Evolutionary conservation across 257 asterid genomes (phyloP), one percentile per base, ranked within the genome.

Genomic region (Paulownia fortunei): DNA sequence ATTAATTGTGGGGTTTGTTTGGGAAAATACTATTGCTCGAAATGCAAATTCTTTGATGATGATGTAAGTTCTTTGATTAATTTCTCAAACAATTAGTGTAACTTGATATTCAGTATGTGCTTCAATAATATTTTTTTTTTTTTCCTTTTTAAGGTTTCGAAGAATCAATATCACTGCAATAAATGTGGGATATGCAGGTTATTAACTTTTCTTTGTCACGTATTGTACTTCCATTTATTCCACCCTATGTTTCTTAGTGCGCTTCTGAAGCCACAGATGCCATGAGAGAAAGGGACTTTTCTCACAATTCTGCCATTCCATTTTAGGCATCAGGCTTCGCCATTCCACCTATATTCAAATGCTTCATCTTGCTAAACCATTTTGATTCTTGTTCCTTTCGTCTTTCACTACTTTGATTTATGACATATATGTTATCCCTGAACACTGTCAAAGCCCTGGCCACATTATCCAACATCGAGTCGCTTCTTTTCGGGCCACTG

Each of bases 141-240:
- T n/a, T n/a, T n/a, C n/a, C n/a, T n/a, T n/a, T n/a, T n/a, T n/a
- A n/a, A n/a, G n/a, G n/a, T n/a, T n/a, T n/a, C n/a, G n/a, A n/a
- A n/a, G n/a, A n/a, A n/a, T n/a, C n/a, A n/a, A n/a, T n/a, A 85
- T 71, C 95, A 91, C 79, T 91, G 97, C 61, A 90, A 91, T 23
- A 79, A 80, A 82, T 91, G 97, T 80, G 95, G 93, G 82, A 91
- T 91, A 74, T 91, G 97, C 92, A 89, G 97, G 97, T 89, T 19
- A 41, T 10, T 44, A 63, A 39, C 60, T 7, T 61, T 32, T 69
- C 13, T 32, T 47, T 3, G 6, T 16, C 10, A 23, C 44, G 23
- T 18, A 26, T 21, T 36, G n/a, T 52, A 32, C 41, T 49, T 39
- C 9, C 42, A 39, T 27, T 64, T 15, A 0, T 21, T 49, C 34